Evolutionary conservation across 176 grass and related monocot genomes (phyloP).

Genomic region (Triticum monococcum): DNA sequence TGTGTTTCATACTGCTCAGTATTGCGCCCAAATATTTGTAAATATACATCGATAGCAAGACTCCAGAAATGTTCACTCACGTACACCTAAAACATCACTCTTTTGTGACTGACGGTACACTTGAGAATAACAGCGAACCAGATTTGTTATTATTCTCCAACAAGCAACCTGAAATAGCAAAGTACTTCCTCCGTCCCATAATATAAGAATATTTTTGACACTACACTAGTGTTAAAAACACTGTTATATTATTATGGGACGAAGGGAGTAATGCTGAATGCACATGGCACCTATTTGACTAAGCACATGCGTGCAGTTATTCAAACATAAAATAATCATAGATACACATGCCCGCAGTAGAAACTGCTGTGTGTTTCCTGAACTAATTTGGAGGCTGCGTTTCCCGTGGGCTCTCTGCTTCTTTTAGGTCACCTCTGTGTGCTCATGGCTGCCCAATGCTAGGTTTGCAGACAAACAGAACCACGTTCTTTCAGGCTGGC

Average conservation of each 20-base stretch:
- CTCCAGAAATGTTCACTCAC: too few species aligned
- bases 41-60: too few species aligned
- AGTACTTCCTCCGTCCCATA: background rate
- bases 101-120: background rate
- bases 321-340: background rate
- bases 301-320: background rate
- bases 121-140: background rate
- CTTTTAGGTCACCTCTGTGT: conserved; percentile 7
- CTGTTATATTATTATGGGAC: too few species aligned
- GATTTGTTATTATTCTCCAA: background rate
- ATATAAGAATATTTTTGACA: too few species aligned
- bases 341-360: background rate
- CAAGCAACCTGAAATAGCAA: background rate
- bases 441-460: conserved; percentile 18
- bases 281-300: background rate
- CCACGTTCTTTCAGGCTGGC: conserved; percentile 37
- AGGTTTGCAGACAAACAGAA: conserved; percentile 4
- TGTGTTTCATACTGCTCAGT: too few species aligned
- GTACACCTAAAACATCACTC: too few species aligned
- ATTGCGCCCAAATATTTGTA: too few species aligned
- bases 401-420: conserved; percentile 14
- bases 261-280: background rate
- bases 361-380: background rate
- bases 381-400: background rate
- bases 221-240: too few species aligned